phyloP scores from a whole-genome alignment of 805 yeast species.

The Torulaspora franciscae region DNA sequence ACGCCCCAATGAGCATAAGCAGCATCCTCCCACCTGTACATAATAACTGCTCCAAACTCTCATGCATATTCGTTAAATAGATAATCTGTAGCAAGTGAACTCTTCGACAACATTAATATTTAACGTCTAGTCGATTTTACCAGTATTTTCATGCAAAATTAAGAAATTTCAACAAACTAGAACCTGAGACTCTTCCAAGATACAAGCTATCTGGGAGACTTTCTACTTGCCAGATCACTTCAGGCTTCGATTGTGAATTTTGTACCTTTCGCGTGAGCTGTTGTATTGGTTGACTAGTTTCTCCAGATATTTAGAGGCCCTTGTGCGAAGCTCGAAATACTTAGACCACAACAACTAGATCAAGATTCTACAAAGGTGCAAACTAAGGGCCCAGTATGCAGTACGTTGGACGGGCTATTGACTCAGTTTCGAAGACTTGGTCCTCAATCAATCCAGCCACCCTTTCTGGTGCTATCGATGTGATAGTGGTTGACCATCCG shows the following conservation, averaged over 20 bases:
- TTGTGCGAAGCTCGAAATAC: not conserved
- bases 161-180: too few relatives aligned
- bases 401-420: conserved; percentile 93
- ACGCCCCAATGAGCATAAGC: not conserved
- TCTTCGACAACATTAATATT: too few relatives aligned
- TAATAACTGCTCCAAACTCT: not conserved
- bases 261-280: too few relatives aligned
- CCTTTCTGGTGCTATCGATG: conserved; percentile 93
- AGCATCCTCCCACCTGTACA: not conserved
- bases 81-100: too few relatives aligned
- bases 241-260: too few relatives aligned
- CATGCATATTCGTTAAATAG: not conserved
- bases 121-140: too few relatives aligned
- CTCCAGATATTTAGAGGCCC: not conserved
- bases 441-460: conserved; percentile 95
- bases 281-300: not conserved
- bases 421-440: conserved; percentile 95
- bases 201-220: too few relatives aligned
- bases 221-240: too few relatives aligned
- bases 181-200: too few relatives aligned
- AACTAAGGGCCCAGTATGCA: conserved; percentile 54
- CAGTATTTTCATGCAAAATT: too few relatives aligned
- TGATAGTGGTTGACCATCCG: conserved; percentile 87
- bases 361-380: not conserved
- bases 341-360: not conserved